Evolutionary conservation across 495 filamentous ascomycete genomes (phyloP).

Genomic region (Poronia punctata): DNA sequence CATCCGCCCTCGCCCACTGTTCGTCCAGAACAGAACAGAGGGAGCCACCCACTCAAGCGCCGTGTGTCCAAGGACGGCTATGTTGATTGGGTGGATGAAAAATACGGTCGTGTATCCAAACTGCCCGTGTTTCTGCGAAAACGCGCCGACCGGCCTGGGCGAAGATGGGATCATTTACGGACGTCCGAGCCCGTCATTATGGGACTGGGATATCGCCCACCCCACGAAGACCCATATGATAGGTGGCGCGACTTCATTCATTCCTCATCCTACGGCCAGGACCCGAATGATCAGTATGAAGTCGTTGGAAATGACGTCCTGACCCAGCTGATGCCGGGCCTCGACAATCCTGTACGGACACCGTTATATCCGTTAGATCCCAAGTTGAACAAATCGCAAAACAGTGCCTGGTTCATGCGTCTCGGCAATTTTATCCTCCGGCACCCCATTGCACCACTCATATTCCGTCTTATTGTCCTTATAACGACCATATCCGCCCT

Average conservation of each 20-base stretch:
- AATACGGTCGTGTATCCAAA: conserved; percentile 21
- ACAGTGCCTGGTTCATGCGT: conserved; percentile 35
- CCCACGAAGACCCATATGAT: conserved; percentile 26
- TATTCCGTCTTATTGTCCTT: conserved; percentile 76
- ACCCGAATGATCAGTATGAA: conserved; percentile 36
- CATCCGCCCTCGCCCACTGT: conserved; percentile 16
- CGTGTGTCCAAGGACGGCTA: conserved; percentile 49
- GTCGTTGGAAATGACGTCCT: conserved; percentile 37
- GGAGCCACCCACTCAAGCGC: conserved; percentile 26
- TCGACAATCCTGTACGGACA: conserved; percentile 30
- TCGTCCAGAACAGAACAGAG: conserved; percentile 22
- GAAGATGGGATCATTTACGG: conserved; percentile 52
- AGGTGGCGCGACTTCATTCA: conserved; percentile 43
- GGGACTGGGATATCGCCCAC: conserved; percentile 32
- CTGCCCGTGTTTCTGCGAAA: conserved; percentile 27
- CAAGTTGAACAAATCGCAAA: conserved; percentile 37
- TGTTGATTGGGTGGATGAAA: conserved; percentile 36
- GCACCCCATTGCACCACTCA: conserved; percentile 78
- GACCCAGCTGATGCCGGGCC: conserved; percentile 42
- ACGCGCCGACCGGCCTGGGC: conserved; percentile 31
- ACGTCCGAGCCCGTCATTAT: conserved; percentile 51
- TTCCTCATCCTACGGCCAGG: conserved; percentile 44
- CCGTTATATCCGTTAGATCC: conserved; percentile 50
- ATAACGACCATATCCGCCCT: conserved; percentile 75
- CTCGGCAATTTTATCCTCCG: conserved; percentile 50